Evolutionary conservation across 106 monocot genomes (phyloP), one percentile per base, ranked within the genome.

Genomic region (Dioscorea alata): DNA sequence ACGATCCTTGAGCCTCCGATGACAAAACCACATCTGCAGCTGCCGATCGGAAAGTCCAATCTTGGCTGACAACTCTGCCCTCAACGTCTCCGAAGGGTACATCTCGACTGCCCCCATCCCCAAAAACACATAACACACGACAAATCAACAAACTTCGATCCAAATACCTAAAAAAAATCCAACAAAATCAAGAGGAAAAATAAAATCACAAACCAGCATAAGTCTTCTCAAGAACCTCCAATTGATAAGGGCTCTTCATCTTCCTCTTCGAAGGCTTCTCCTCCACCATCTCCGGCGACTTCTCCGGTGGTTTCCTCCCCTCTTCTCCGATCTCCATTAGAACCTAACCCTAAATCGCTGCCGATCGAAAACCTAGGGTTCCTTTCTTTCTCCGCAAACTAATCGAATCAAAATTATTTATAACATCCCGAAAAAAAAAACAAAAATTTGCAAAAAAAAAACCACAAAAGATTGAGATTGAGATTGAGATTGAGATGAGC

Each of bases 11-110:
- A 93, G 82, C 71, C 97, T 77, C 57, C 97, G 77, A 61, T 99
- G 97, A 53, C 97, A 99, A 73, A 99, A 99, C 92, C 97, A 99
- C 97, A 99, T 99, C 88, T 99, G 97, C 20, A 99, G 85, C 79
- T 99, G 97, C 71, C 97, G 80, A 75, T 99, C 97, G 4, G 82
- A 74, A 4, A 99, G 79, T 21, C 87, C 92, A 22, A 87, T 79
- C 83, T 93, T 99, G 50, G 61, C 76, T 10, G 97, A 99, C 33
- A 99, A 80, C 73, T 92, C 97, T 7, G 84, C 87, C 16, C 97
- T 75, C 51, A 80, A 7, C 20, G 75, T 53, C 79, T 99, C 97
- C 25, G 86, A 83, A 14, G 92, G 97, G 62, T 99, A 99, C 48
- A 75, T 76, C 61, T 92, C 78, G 60, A 54, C 54, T 54, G 54